A percentile compares a stretch with the other conserved stretches of the same genome.
Conservation (phyloP, 805 yeast species). For the Myxozyma sirexii region DNA sequence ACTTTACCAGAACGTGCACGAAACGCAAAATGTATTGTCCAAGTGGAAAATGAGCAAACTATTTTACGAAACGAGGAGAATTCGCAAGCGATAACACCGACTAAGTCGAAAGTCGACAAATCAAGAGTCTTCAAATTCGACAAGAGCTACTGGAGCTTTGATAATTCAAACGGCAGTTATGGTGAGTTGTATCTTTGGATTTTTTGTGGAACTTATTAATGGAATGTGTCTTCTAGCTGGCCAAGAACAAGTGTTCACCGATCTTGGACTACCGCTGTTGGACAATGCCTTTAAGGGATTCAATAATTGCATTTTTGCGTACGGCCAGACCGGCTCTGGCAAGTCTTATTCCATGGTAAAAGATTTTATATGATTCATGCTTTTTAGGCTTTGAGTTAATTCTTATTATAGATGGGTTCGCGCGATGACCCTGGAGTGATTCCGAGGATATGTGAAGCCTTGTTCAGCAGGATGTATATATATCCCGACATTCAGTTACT, state of each 20-base stretch:
- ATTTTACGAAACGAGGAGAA: constrained; percentile 9
- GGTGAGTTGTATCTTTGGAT: constrained; percentile 49
- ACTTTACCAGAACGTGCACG: constrained; percentile 20
- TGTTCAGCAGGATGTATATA: constrained; percentile 49
- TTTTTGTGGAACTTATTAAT: too few relatives aligned
- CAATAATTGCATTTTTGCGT: constrained; percentile 74
- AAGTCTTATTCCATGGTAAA: constrained; percentile 73
- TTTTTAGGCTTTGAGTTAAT: background rate
- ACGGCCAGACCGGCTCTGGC: constrained; percentile 85
- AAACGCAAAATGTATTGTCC: constrained; percentile 24
- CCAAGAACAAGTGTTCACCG: constrained; percentile 56
- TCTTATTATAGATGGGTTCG: constrained; percentile 54
- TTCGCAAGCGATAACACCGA: background rate
- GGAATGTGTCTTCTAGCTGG: constrained; percentile 36
- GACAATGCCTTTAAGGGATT: constrained; percentile 68
- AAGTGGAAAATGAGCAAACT: constrained; percentile 26
- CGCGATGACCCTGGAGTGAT: constrained; percentile 61
- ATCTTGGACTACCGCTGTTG: constrained; percentile 61
- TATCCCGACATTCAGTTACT: too few relatives aligned
- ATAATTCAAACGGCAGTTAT: constrained; percentile 37
- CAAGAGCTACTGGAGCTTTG: constrained; percentile 25
- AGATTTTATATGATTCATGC: background rate
- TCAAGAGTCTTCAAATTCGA: constrained; percentile 28
- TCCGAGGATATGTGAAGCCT: constrained; percentile 59
- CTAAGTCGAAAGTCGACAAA: constrained; percentile 16